Conservation (phyloP, 495 filamentous ascomycete species). For the Filosporella fistucella region DNA sequence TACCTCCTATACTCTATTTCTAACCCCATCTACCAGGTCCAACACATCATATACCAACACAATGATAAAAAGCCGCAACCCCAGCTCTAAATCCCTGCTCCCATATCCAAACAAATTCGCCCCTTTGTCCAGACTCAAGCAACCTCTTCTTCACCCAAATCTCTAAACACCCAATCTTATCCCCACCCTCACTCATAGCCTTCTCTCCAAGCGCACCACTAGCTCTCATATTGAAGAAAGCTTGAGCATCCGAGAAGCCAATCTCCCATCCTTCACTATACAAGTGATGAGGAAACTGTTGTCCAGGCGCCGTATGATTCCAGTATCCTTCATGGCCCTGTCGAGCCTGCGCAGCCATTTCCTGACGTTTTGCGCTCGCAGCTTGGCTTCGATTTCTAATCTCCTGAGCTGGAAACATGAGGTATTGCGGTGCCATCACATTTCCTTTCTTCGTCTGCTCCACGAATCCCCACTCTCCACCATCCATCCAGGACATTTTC, state of each 20-base stretch:
- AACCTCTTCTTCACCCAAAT: conserved; percentile 50
- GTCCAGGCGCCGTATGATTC: conserved; percentile 33
- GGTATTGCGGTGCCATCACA: conserved; percentile 31
- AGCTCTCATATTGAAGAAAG: conserved; percentile 37
- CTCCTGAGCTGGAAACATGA: conserved; percentile 28
- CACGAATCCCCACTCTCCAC: conserved; percentile 50
- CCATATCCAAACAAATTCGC: conserved; percentile 43
- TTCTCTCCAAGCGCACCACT: conserved; percentile 9
- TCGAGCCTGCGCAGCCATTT: conserved; percentile 26
- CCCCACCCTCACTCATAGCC: conserved; percentile 28
- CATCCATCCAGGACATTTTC: conserved; percentile 51
- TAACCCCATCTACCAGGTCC: neutral
- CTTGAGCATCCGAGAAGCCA: conserved; percentile 43
- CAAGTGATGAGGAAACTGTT: conserved; percentile 41
- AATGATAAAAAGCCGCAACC: conserved; percentile 31
- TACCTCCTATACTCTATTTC: neutral
- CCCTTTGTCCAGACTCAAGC: conserved; percentile 35
- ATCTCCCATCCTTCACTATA: conserved; percentile 48
- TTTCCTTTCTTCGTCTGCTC: conserved; percentile 36
- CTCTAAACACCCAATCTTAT: conserved; percentile 49
- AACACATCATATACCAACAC: conserved; percentile 7
- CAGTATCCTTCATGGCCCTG: conserved; percentile 38
- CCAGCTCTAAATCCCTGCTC: conserved; percentile 48
- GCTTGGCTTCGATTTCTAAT: conserved; percentile 24
- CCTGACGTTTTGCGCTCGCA: conserved; percentile 28